Conservation (phyloP, 768 basidiomycete genomes). For the Lactarius evosmus region DNA sequence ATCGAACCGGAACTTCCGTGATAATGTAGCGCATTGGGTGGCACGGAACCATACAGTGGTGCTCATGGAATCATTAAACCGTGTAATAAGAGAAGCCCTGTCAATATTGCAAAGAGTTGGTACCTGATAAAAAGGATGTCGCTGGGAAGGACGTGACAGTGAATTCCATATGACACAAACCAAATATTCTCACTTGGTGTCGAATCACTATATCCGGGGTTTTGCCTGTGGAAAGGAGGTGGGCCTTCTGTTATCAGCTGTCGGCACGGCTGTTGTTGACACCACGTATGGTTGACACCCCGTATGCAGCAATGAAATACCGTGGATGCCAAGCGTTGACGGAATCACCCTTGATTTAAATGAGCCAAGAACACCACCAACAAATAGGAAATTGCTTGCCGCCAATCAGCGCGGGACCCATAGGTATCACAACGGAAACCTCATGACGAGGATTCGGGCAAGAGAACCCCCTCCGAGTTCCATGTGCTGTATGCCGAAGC, state of each 20-base stretch:
- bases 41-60: background rate
- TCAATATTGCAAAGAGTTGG: conserved; percentile 66
- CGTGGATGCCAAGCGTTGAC: conserved; percentile 50
- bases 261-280: background rate
- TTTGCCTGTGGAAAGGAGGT: conserved; percentile 53
- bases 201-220: conserved; percentile 62
- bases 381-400: conserved; percentile 47
- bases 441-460: conserved; percentile 20
- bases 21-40: conserved; percentile 23
- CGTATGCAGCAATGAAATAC: conserved; percentile 32
- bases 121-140: conserved; percentile 43
- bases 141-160: background rate
- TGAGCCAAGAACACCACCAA: conserved; percentile 41
- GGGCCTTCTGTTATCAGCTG: conserved; percentile 45
- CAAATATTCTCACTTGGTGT: conserved; percentile 56
- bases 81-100: conserved; percentile 59
- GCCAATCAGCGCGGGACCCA: conserved; percentile 26
- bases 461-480: background rate
- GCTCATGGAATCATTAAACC: conserved; percentile 58
- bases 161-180: conserved; percentile 32
- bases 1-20: conserved; percentile 49
- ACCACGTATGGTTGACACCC: background rate
- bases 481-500: conserved; percentile 2
- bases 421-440: conserved; percentile 24
- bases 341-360: background rate